These are phyloP conservation scores for Aspergillus bridgeri DNA, from an alignment of 495 filamentous ascomycete species.

Conservation along the genomic window DNA sequence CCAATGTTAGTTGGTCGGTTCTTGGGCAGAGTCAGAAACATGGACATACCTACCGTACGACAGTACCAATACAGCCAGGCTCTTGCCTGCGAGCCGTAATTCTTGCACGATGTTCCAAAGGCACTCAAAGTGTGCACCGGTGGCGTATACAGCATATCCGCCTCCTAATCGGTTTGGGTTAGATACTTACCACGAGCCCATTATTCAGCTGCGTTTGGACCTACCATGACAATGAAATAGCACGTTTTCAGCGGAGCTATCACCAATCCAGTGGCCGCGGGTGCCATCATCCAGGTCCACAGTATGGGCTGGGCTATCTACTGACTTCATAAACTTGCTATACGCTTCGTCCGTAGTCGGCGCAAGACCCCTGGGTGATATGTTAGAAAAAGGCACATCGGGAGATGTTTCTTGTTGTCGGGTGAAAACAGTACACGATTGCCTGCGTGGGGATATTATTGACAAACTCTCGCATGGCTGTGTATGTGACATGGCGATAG, in stretches of 20 bases:
- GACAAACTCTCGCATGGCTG: neutral
- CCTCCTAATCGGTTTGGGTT: neutral
- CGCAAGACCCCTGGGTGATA: neutral
- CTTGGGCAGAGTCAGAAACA: neutral
- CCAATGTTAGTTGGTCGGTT: neutral
- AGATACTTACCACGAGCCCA: neutral
- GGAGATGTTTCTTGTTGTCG: neutral
- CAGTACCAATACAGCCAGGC: neutral
- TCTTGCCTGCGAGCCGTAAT: neutral
- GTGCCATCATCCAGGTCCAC: constrained; percentile 41
- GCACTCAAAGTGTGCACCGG: constrained; percentile 3
- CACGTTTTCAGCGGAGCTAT: constrained; percentile 38
- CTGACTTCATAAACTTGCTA: neutral
- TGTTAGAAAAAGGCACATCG: neutral
- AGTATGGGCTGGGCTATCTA: constrained; percentile 31
- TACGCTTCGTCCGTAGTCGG: constrained; percentile 4
- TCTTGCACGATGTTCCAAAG: constrained; percentile 1
- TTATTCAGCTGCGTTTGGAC: neutral
- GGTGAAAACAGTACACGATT: neutral
- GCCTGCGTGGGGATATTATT: neutral
- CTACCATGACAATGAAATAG: constrained; percentile 50
- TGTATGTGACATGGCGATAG: constrained; percentile 1
- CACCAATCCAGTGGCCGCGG: constrained; percentile 49
- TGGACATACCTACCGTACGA: constrained; percentile 1
- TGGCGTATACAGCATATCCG: neutral